Percentiles rank a stretch among this genome's conserved stretches.
These are phyloP conservation scores for Pseudocercospora macadamiae DNA, from an alignment of 2,329 filamentous ascomycete genomes.

Conservation along the genomic window DNA sequence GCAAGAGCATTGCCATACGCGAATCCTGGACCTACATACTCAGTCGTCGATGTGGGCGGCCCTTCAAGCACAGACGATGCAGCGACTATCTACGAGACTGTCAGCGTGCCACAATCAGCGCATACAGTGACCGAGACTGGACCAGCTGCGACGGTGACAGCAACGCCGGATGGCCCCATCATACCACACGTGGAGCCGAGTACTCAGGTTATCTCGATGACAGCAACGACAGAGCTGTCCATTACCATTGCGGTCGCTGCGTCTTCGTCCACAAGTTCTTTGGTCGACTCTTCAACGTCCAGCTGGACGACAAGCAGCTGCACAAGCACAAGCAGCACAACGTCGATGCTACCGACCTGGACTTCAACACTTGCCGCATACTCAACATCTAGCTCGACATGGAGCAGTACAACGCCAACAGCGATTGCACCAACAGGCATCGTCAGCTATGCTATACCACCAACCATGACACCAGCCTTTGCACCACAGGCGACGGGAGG, in stretches of 20 bases:
- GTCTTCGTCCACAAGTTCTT: conserved; percentile 7
- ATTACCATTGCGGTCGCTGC: background rate
- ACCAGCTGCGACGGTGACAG: conserved; percentile 18
- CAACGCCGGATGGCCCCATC: conserved; percentile 8
- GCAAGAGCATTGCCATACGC: conserved; percentile 34
- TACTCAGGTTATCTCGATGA: background rate
- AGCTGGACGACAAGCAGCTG: background rate
- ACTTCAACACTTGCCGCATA: background rate
- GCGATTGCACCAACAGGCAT: background rate
- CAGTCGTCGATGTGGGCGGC: conserved; percentile 36
- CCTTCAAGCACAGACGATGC: conserved; percentile 20
- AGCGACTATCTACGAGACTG: conserved; percentile 31
- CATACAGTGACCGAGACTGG: conserved; percentile 14
- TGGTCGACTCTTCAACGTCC: conserved; percentile 11
- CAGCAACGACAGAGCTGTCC: background rate
- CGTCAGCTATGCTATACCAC: background rate
- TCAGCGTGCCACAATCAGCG: conserved; percentile 22
- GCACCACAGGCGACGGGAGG: background rate
- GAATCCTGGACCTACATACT: conserved; percentile 30
- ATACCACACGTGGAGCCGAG: conserved; percentile 5
- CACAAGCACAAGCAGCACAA: background rate
- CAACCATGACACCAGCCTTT: background rate
- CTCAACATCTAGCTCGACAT: background rate
- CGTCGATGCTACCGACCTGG: background rate
- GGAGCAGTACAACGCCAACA: background rate